Evolutionary conservation across 2,329 filamentous ascomycete genomes (phyloP), one percentile per base, ranked within the genome.

Genomic region (Fusarium armeniacum): DNA sequence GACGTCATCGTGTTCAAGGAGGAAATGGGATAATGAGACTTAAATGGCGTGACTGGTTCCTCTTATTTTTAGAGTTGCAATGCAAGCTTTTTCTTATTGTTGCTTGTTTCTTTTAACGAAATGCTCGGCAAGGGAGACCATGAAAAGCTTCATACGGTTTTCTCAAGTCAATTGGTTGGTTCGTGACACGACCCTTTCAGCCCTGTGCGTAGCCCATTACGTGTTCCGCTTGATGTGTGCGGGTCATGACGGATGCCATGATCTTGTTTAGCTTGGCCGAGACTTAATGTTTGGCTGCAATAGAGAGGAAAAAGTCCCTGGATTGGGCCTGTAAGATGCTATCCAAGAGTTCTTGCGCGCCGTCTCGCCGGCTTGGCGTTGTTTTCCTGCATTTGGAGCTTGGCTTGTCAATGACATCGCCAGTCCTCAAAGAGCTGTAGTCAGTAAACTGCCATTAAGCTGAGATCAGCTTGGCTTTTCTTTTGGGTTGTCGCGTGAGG

Each of bases 331-430:
- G 53, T 55, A 26, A 53, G 47, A 57, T 6, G 20, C 38, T 15
- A 38, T 40, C 57, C 57, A 67, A 65, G 69, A 65, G 46, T 58
- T 61, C 62, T 26, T 46, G 26, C 51, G 47, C 49, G 67, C 67
- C 67, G 67, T 58, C 36, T 55, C 52, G 67, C 67, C 67, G 67
- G 67, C 67, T 70, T 71, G 67, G 67, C 67, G 30, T 32, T 40
- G 18, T 43, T 56, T 69, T 44, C 54, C 43, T 47, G 66, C 53
- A 56, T 45, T 62, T 47, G 24, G 43, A 38, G 32, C 49, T 58
- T 46, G 41, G 40, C 54, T 56, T 45, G 62, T 67, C 67, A 47
- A 70, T 57, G 67, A 56, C 56, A 70, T 70, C 53, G 58, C 49
- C 45, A 49, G 28, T 41, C 22, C 22, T 30, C 30, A 41, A 36